These are phyloP conservation scores for Agapanthus africanus DNA, from an alignment of 106 monocot species.

Conservation along the genomic window DNA sequence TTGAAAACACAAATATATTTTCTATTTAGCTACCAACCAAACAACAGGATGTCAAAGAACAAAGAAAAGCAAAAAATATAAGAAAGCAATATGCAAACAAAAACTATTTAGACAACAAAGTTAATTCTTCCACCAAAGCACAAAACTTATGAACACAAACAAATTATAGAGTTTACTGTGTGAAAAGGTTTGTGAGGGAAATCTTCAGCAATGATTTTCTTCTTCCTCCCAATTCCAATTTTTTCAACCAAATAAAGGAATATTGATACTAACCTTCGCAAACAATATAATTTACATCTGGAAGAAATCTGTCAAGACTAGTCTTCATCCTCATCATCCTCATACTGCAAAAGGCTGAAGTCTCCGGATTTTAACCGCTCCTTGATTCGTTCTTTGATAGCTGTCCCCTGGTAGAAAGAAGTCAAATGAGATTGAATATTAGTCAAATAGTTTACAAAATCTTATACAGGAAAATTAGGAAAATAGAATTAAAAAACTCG, in stretches of 20 bases:
- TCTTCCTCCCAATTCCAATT: not conserved
- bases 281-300: slow-evolving; percentile 5
- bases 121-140: not conserved
- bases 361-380: slow-evolving; percentile 44
- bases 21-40: not conserved
- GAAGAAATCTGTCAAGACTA: slow-evolving; percentile 6
- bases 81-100: not conserved
- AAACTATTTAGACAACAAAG: not conserved
- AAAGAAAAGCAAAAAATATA: not conserved
- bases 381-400: slow-evolving; percentile 50
- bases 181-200: not conserved
- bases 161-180: not conserved
- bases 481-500: no score
- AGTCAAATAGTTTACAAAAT: not conserved
- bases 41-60: not conserved
- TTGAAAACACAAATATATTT: not conserved
- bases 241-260: not conserved
- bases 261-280: not conserved
- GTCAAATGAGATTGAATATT: no score
- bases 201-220: not conserved
- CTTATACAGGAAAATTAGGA: not conserved
- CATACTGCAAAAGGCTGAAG: slow-evolving; percentile 60
- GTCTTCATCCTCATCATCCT: slow-evolving; percentile 22
- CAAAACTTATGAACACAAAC: not conserved
- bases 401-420: slow-evolving; percentile 37